Percentiles rank a stretch among this genome's conserved stretches.
These are phyloP conservation scores for Calycina herbarum DNA, from an alignment of 2,329 filamentous ascomycete genomes.

Conservation along the genomic window DNA sequence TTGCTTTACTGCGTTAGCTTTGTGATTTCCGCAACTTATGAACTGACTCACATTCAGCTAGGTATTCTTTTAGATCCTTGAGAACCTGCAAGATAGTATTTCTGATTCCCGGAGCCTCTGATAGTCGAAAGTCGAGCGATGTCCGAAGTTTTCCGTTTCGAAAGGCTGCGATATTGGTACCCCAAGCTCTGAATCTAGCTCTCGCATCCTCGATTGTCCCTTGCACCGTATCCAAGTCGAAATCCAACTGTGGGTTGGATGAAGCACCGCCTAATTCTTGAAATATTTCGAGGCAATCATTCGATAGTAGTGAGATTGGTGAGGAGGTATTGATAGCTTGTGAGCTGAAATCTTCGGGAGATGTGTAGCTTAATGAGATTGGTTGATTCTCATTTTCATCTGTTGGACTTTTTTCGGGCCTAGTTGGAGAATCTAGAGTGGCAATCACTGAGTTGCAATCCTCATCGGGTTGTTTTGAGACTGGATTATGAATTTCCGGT, in stretches of 20 bases:
- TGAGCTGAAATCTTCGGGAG: neutral
- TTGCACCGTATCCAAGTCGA: conserved; percentile 18
- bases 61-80: conserved; percentile 24
- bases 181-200: conserved; percentile 31
- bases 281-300: conserved; percentile 8
- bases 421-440: neutral
- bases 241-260: conserved; percentile 12
- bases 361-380: neutral
- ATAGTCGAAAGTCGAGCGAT: conserved; percentile 30
- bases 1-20: conserved; percentile 13
- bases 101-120: conserved; percentile 27
- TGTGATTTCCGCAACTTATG: no score
- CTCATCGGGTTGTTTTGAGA: neutral
- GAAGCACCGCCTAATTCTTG: conserved; percentile 8
- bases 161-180: conserved; percentile 29
- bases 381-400: neutral
- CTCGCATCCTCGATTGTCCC: conserved; percentile 18
- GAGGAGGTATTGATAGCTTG: neutral
- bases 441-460: neutral
- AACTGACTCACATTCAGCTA: conserved; percentile 20
- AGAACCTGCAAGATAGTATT: conserved; percentile 26
- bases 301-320: neutral
- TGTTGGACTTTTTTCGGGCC: neutral
- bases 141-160: conserved; percentile 18
- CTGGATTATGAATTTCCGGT: neutral